A percentile compares a stretch with the other conserved stretches of the same genome.
These are phyloP conservation scores for Apiosordaria backusii DNA, from an alignment of 495 filamentous ascomycete genomes.

Conservation along the genomic window DNA sequence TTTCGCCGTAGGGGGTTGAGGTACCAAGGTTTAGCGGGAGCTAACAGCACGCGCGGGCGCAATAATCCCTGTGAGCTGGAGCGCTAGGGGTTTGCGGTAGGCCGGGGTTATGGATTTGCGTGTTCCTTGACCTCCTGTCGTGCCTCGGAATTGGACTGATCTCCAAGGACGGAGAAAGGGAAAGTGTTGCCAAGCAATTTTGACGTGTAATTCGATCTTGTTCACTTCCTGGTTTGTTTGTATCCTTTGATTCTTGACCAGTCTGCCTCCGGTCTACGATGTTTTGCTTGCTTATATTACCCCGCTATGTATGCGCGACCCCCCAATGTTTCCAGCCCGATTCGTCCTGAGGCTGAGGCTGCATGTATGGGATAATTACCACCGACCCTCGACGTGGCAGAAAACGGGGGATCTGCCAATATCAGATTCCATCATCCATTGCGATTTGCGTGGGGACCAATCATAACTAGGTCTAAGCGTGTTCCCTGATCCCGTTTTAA, in stretches of 20 bases:
- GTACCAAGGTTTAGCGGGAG: conserved; percentile 9
- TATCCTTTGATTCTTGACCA: too few species aligned
- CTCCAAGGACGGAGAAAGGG: too few species aligned
- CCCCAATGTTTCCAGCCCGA: too few species aligned
- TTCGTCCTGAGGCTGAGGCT: not conserved
- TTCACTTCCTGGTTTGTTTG: not conserved
- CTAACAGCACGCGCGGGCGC: conserved; percentile 1
- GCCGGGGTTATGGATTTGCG: not conserved
- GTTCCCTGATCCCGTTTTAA: not conserved
- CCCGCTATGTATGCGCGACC: not conserved
- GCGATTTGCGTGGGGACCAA: not conserved
- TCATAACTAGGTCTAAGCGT: not conserved
- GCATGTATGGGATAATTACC: not conserved
- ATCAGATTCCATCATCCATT: not conserved
- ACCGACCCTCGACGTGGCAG: not conserved
- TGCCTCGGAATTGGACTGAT: not conserved
- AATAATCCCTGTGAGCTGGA: conserved; percentile 11
- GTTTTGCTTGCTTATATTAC: too few species aligned
- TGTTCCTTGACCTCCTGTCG: not conserved
- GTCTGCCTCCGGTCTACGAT: too few species aligned
- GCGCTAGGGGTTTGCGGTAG: not conserved
- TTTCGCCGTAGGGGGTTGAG: conserved; percentile 11
- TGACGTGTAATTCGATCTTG: not conserved
- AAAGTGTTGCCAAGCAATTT: too few species aligned
- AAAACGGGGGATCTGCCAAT: not conserved